A percentile compares a stretch with the other conserved stretches of the same genome.
Conservation (phyloP, 1,139 yeast genomes). For the Suhomyces bokatorum region DNA sequence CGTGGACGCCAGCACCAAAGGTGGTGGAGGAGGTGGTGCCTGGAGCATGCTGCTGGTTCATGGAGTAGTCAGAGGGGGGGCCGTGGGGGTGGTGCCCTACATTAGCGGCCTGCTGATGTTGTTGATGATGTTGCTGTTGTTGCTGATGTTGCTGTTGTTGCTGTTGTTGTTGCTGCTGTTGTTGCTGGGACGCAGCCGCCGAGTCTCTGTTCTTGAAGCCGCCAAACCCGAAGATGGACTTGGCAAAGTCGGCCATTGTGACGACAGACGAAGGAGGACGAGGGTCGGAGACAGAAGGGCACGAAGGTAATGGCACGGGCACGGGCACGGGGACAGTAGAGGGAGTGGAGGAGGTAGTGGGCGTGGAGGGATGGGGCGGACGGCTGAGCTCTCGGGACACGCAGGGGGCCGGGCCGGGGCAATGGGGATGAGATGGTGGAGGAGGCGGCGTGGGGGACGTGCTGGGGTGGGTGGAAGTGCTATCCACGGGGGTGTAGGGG, state of each 20-base stretch:
- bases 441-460: background rate
- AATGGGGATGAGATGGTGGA: background rate
- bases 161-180: too few species aligned
- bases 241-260: constrained; percentile 65
- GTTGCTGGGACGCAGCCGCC: constrained; percentile 16
- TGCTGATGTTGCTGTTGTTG: background rate
- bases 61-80: background rate
- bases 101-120: too few species aligned
- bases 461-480: too few species aligned
- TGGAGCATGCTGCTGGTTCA: background rate
- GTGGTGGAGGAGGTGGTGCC: constrained; percentile 2
- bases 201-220: constrained; percentile 36
- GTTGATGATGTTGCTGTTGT: too few species aligned
- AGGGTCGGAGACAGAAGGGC: background rate
- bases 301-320: background rate
- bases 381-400: background rate
- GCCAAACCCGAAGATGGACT: constrained; percentile 59
- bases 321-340: background rate
- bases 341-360: background rate
- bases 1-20: background rate
- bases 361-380: too few species aligned
- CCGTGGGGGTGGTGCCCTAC: background rate
- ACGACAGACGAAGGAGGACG: background rate
- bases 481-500: too few species aligned
- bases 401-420: background rate